Conservation (phyloP, 345 rosid species). For the Fremontodendron californicum region DNA sequence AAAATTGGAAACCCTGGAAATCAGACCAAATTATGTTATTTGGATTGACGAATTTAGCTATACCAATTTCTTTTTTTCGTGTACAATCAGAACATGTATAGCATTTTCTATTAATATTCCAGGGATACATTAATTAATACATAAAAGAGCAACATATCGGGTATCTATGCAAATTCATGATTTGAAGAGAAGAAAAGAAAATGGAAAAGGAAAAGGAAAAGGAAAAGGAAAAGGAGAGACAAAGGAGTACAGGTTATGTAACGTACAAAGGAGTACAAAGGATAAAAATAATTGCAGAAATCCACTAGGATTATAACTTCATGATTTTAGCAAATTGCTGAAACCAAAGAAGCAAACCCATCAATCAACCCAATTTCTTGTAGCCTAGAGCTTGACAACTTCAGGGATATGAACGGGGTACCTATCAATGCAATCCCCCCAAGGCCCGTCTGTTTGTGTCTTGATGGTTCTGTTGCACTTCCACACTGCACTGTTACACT, state of each 20-base stretch:
- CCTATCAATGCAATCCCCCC: conserved; percentile 66
- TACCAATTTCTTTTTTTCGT: background rate
- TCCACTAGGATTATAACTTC: background rate
- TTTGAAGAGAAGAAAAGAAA: background rate
- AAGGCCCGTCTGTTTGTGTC: conserved; percentile 51
- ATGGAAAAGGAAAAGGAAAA: background rate
- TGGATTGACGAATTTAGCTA: background rate
- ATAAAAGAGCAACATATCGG: background rate
- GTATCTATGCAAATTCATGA: conserved; percentile 6
- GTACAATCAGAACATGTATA: background rate
- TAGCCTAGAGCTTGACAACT: conserved; percentile 53
- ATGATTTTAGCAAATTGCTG: conserved; percentile 9
- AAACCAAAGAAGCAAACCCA: conserved; percentile 15
- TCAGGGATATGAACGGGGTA: conserved; percentile 81
- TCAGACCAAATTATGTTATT: background rate
- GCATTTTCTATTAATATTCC: background rate
- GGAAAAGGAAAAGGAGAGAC: too few relatives aligned
- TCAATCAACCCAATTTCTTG: background rate
- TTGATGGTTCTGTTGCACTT: conserved; percentile 70
- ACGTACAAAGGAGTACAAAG: too few relatives aligned
- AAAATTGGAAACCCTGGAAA: background rate
- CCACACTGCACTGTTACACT: conserved; percentile 93
- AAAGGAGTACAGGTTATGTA: background rate
- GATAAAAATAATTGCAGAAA: background rate
- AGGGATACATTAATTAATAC: background rate